Evolutionary conservation across 805 yeast genomes (phyloP), one percentile per base, ranked within the genome.

Genomic region (Hanseniaspora mollemarum): DNA sequence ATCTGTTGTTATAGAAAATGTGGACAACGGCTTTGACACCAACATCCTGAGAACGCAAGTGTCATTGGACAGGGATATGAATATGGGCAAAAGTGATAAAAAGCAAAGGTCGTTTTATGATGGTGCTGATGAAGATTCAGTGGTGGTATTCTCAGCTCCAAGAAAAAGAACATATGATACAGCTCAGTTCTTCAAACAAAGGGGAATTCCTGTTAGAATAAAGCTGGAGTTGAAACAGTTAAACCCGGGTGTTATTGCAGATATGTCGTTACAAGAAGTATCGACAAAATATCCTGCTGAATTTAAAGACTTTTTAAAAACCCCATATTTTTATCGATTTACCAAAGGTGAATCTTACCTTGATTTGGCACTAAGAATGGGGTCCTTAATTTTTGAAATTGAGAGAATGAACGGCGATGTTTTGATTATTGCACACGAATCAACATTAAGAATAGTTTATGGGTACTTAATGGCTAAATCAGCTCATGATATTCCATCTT

Each of bases 101-200:
- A 66, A 68, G 54, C 72, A 68, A 52, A 67, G 67, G 5, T 67
- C 71, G 18, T 63, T 67, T 12, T 70, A 76, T 7, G 83, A 79
- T 62, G 83, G 81, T 5, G 69, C 72, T 8, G 74, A 71, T 56
- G 78, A 73, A 33, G 75, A 78, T 55, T 75, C 82, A 4, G 72
- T 88, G 58, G 79, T 81, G 3, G 88, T 92, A n/a, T 90, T 97
- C 95, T 87, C 96, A 1, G 94, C 97, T 0, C 86, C 90, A 4
- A 76, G 96, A 55, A 73, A 77, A 56, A 76, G 96, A 60, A 87
- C 96, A 0, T 73, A 80, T 18, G 86, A 88, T 57, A 79, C 95
- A 5, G 87, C 90, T 0, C 72, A 74, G 50, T 77, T 73, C 52
- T 86, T 90, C 63, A 69, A 75, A 35, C 73, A 77, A 12, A 65